Conservation (phyloP, 176 grass and related monocot species). For the Triticum dicoccoides region DNA sequence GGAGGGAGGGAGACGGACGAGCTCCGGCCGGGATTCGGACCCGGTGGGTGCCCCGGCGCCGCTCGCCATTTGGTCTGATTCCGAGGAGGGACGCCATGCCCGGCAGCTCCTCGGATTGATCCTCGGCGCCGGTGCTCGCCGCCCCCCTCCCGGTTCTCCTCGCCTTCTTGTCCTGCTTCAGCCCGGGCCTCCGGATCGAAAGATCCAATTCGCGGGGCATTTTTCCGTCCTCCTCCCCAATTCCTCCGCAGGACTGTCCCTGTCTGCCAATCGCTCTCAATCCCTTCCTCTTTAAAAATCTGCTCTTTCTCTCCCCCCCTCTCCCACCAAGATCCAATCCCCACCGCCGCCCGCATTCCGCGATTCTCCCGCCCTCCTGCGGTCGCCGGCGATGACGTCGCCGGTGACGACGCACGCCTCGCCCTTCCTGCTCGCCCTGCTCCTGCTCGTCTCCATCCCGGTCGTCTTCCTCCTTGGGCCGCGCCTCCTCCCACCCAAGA, state of each 20-base stretch:
- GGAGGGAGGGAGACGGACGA: neutral
- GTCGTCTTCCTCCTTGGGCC: slow-evolving; percentile 69
- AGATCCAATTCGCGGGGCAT: slow-evolving; percentile 39
- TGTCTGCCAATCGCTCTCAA: slow-evolving; percentile 44
- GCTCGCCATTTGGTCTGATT: slow-evolving; percentile 26
- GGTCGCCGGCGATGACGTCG: slow-evolving; percentile 42
- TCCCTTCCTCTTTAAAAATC: slow-evolving; percentile 1
- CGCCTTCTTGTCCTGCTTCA: neutral
- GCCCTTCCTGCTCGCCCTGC: slow-evolving; percentile 61
- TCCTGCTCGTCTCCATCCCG: slow-evolving; percentile 69
- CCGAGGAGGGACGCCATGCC: neutral
- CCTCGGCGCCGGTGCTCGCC: neutral
- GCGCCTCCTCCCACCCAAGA: slow-evolving; percentile 75
- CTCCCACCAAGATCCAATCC: slow-evolving; percentile 33
- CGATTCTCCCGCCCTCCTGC: neutral
- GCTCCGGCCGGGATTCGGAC: neutral
- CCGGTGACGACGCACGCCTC: slow-evolving; percentile 44
- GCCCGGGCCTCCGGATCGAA: neutral
- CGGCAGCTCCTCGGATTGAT: neutral
- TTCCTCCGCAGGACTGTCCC: slow-evolving; percentile 26
- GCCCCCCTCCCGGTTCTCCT: neutral
- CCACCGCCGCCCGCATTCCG: slow-evolving; percentile 7
- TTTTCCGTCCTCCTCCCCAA: neutral
- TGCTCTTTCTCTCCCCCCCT: neutral
- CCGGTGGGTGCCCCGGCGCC: slow-evolving; percentile 16